Percentiles rank a stretch among this genome's conserved stretches.
These are phyloP conservation scores for Daldinia caldariorum DNA, from an alignment of 495 filamentous ascomycete genomes.

Conservation along the genomic window DNA sequence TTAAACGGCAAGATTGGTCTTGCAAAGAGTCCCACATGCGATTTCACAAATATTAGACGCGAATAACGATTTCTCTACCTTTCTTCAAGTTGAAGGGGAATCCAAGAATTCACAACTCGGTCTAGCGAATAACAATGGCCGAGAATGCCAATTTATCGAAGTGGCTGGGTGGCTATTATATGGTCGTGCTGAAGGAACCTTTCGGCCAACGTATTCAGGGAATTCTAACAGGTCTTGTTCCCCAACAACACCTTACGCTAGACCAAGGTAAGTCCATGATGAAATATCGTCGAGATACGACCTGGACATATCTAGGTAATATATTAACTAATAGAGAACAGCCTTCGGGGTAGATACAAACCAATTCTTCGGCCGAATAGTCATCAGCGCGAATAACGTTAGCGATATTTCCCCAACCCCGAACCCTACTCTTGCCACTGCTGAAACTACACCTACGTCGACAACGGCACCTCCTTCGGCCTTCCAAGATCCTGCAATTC, in stretches of 20 bases:
- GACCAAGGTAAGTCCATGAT: slow-evolving; percentile 71
- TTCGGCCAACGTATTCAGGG: slow-evolving; percentile 74
- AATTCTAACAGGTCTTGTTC: slow-evolving; percentile 73
- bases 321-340: slow-evolving; percentile 23
- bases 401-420: slow-evolving; percentile 56
- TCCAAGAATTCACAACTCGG: not conserved
- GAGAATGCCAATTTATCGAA: slow-evolving; percentile 28
- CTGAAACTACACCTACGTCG: slow-evolving; percentile 4
- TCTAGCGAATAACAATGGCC: slow-evolving; percentile 28
- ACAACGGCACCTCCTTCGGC: slow-evolving; percentile 32
- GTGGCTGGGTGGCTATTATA: slow-evolving; percentile 42
- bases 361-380: slow-evolving; percentile 21
- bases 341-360: slow-evolving; percentile 37
- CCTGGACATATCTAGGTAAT: not conserved
- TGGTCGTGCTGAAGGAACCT: slow-evolving; percentile 58
- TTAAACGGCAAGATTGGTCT: not conserved
- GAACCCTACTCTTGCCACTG: slow-evolving; percentile 49
- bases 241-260: slow-evolving; percentile 77
- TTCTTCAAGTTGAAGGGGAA: not conserved
- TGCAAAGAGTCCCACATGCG: not conserved
- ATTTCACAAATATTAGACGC: slow-evolving; percentile 1
- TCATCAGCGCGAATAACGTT: slow-evolving; percentile 46
- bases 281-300: not conserved
- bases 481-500: slow-evolving; percentile 66
- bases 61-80: not conserved